Evolutionary conservation across 352 stramenopile genomes (phyloP), one percentile per base, ranked within the genome.

Genomic region (Pythium utonaiense): DNA sequence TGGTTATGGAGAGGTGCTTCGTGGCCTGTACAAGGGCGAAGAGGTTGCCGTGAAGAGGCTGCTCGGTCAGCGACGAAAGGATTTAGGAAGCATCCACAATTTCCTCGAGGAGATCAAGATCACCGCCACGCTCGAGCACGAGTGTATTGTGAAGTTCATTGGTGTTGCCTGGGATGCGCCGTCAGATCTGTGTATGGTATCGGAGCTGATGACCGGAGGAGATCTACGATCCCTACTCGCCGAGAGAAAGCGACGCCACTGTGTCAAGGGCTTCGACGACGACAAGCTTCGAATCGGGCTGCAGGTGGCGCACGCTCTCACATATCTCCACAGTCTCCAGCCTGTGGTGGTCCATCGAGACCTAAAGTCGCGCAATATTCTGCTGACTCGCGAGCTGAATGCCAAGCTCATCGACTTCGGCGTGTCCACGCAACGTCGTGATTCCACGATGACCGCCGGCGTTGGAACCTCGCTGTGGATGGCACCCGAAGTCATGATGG

Each of bases 151-250:
- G 2, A 27, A 56, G 30, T 85, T 85, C 24, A 58, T 82, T 9
- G 76, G 73, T 4, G 67, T 82, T 1, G 64, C 76, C 48, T 85
- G 75, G 71, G 67, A 70, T 3, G 76, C 73, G 14, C 48, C 74
- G 16, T 57, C 62, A 3, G 70, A 81, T 30, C 44, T 81, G 3
- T 75, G 67, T 31, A 49, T 74, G 16, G 58, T 83, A 33, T 67
- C 60, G n/a, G 75, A 82, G 58, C 78, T 73, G 22, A 74, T 84
- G 75, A 56, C 62, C 22, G 68, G 67, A 13, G 75, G 75, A 10
- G 74, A 85, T 42, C 50, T 85, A 17, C 63, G 72, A n/a, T 66
- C 55, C 2, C 25, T 78, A 9, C 53, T 84, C 25, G 16, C 64
- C 69, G 44, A 55, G 60, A 14, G 31, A 57, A 54, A 34, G 27